Evolutionary conservation across 78 protist species (phyloP), one percentile per base, ranked within the genome.

Genomic region (slime mould (Dictyostelium discoideum)): DNA sequence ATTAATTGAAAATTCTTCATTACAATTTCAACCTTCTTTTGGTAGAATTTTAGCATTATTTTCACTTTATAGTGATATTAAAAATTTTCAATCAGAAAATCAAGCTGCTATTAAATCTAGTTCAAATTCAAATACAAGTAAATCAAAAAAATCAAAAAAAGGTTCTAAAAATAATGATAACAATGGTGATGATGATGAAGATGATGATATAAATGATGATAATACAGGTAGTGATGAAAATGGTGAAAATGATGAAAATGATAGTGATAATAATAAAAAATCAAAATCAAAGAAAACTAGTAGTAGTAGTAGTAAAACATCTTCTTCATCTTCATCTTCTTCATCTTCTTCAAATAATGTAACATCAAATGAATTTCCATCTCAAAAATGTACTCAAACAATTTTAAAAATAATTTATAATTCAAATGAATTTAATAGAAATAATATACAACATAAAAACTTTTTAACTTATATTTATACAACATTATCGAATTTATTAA

Each of bases 1-100:
- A 60, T 42, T 88, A 8, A 88, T 88, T 44, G 94, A 88, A 67
- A 67, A 88, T 20, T 3, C 22, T 60, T 32, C 81, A 29, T 7
- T 74, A 29, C 29, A 46, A 7, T 10, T 8, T 20, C 37, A 84
- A 32, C 24, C 39, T 37, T 39, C 77, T 60, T 16, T 60, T 0
- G 60, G 42, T 22, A 5, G 37, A 50, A 82, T 82, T 7, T 29
- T 82, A 14, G 14, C 13, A 29, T 54, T 82, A 44, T 84, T 84
- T 39, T 14, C 20, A 37, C 13, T 63, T 4, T 60, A 26, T 39
- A n/a, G 44, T 18, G 24, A 29, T 22, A 10, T 39, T 11, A 54
- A 84, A 24, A 84, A 20, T 5, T 60, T 60, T 16, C n/a, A 84
- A 37, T 24, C 8, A 3, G 87, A 60, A 39, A 60, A 84, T 60